Conservation (phyloP, 208 protist genomes). For the Leishmania tarentolae region DNA sequence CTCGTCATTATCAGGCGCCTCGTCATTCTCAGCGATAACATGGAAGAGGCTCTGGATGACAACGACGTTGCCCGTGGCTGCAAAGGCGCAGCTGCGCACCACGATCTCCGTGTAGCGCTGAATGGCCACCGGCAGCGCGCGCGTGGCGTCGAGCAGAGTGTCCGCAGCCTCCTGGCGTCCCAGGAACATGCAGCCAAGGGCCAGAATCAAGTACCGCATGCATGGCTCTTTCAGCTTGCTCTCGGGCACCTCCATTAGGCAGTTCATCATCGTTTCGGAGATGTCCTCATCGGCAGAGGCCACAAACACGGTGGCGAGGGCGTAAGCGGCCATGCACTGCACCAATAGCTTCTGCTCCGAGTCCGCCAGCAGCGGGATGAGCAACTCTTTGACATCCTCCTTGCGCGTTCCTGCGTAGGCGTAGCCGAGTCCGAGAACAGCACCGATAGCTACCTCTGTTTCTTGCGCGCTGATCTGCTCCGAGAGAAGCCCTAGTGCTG, state of each 20-base stretch:
- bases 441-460: constrained; percentile 82
- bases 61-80: constrained; percentile 98
- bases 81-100: constrained; percentile 98
- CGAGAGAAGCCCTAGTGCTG: constrained; percentile 93
- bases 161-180: constrained; percentile 93
- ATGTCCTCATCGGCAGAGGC: constrained; percentile 96
- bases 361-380: constrained; percentile 95
- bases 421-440: constrained; percentile 96
- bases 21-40: constrained; percentile 93
- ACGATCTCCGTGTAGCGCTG: constrained; percentile 93
- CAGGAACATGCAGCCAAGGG: constrained; percentile 96
- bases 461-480: constrained; percentile 75
- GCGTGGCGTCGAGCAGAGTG: constrained; percentile 91
- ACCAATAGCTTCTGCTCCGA: constrained; percentile 92
- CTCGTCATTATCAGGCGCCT: constrained; percentile 43
- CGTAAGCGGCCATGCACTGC: constrained; percentile 93
- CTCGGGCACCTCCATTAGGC: constrained; percentile 89
- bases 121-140: constrained; percentile 77
- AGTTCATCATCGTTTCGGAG: constrained; percentile 91
- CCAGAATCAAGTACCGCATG: constrained; percentile 93
- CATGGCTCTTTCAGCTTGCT: constrained; percentile 63
- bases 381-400: constrained; percentile 95
- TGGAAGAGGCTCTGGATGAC: constrained; percentile 97
- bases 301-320: constrained; percentile 97
- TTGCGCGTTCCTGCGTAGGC: constrained; percentile 96